Evolutionary conservation across 129 eudicot genomes (phyloP).

Genomic region (Mikania micrantha): DNA sequence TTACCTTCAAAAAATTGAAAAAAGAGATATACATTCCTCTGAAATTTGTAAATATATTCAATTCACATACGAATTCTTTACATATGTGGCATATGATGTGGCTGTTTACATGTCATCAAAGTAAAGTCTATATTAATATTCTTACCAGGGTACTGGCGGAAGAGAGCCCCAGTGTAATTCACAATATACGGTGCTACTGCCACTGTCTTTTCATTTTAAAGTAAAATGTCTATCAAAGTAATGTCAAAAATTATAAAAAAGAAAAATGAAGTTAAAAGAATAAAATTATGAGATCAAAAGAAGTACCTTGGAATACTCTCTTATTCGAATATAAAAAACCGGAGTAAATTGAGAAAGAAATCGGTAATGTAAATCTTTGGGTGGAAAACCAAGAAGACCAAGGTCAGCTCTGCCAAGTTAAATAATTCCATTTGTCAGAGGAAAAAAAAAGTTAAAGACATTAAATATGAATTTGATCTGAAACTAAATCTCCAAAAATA

Average conservation of each 20-base stretch:
- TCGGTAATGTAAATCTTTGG: slow-evolving; percentile 81
- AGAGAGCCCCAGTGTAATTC: slow-evolving; percentile 87
- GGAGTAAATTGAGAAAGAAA: slow-evolving; percentile 93
- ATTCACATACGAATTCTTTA: not conserved
- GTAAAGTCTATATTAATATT: not conserved
- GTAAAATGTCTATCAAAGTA: slow-evolving; percentile 23
- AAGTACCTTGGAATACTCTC: slow-evolving; percentile 93
- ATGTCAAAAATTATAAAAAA: not conserved
- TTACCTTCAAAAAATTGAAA: not conserved
- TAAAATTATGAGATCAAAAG: slow-evolving; percentile 4
- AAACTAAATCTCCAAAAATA: not conserved
- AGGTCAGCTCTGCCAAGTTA: slow-evolving; percentile 73
- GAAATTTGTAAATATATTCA: not conserved
- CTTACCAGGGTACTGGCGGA: slow-evolving; percentile 96
- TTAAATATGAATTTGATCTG: not conserved
- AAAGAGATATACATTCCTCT: not conserved
- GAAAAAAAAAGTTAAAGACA: not conserved
- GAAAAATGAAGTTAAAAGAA: not conserved
- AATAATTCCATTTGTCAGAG: not conserved
- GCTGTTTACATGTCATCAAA: not conserved
- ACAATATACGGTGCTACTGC: slow-evolving; percentile 94
- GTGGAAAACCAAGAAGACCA: slow-evolving; percentile 89
- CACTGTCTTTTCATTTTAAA: slow-evolving; percentile 70
- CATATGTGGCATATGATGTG: not conserved
- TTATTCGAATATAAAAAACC: slow-evolving; percentile 78